Percentiles rank a stretch among this genome's conserved stretches.
Conservation (phyloP, 176 grass and related monocot genomes). For the Ananas comosus region DNA sequence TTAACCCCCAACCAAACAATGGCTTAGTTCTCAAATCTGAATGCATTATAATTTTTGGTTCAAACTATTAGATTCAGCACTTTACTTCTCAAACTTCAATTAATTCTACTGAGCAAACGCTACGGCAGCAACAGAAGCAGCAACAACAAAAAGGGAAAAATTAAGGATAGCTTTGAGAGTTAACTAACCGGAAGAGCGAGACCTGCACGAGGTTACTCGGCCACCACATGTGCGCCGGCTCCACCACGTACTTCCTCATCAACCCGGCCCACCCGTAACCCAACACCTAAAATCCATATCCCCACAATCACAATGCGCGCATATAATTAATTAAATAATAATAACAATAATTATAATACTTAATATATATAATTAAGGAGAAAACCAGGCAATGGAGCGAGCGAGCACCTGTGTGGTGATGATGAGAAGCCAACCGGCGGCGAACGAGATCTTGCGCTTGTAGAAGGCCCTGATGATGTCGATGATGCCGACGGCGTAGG, state of each 20-base stretch:
- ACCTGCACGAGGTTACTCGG: conserved; percentile 83
- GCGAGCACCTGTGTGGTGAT: conserved; percentile 67
- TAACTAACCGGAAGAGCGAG: conserved; percentile 70
- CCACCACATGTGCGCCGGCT: conserved; percentile 97
- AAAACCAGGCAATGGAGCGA: background rate
- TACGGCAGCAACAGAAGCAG: no score
- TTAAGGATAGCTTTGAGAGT: no score
- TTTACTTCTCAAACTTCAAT: no score
- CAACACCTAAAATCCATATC: conserved; percentile 32
- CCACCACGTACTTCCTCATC: conserved; percentile 84
- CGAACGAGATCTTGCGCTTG: conserved; percentile 52
- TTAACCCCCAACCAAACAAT: no score
- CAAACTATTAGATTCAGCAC: no score
- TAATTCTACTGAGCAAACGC: no score
- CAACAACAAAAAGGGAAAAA: no score
- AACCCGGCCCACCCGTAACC: conserved; percentile 90
- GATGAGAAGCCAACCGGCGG: conserved; percentile 63
- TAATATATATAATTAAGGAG: background rate
- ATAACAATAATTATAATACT: background rate
- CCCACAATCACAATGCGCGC: no score
- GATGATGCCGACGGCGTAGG: conserved; percentile 70
- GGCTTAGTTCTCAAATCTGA: no score
- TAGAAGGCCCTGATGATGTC: conserved; percentile 78
- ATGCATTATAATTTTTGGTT: no score
- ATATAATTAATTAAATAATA: no score